Base-by-base conservation (phyloP, 129 eudicot genomes). In the Tagetes patula region DNA sequence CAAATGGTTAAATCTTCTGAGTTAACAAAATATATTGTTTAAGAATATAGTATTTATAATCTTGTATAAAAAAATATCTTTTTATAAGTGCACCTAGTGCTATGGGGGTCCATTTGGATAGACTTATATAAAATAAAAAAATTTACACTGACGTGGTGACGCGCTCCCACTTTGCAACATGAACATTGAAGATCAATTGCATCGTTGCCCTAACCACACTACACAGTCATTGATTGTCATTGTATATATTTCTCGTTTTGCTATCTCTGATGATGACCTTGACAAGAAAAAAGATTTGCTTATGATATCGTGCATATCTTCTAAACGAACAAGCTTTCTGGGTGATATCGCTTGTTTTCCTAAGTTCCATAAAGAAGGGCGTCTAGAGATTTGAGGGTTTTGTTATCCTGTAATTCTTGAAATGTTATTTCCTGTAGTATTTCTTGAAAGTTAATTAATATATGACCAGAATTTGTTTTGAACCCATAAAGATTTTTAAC, bases 221-320 rank as follows among this genome's bases (percentile, higher is more conserved):
- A 39, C 36, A 34, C 8, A 37, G 54, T 2, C 6, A 12, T 70
- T 38, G 20, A 20, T 20, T 71, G 33, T 46, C 48, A 43, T 43
- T 43, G 1, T 7, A 43, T 43, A 6, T 43, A 7, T 27, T 63
- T 67, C 53, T 68, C 3, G 69, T 49, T 34, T 8, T 14, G 1
- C 39, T 34, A 59, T 48, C 2, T 42, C 5, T 58, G 68, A 8
- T 4, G 43, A 32, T 72, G 77, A 82, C 96, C 90, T 89, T 87
- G 81, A 89, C 88, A 39, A 30, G 73, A 10, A 10, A 63, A 81
- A 39, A 89, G 96, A 79, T 90, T 90, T 81, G 96, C 96, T 4
- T 90, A 90, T 79, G 96, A 90, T 80, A 78, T 90, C 42, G 96
- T 90, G 84, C 96, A 90, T 67, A 90, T 90, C 69, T 90, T 90